A percentile compares a stretch with the other conserved stretches of the same genome.
phyloP scores from a whole-genome alignment of 495 filamentous ascomycete genomes.

The Tuber brumale region DNA sequence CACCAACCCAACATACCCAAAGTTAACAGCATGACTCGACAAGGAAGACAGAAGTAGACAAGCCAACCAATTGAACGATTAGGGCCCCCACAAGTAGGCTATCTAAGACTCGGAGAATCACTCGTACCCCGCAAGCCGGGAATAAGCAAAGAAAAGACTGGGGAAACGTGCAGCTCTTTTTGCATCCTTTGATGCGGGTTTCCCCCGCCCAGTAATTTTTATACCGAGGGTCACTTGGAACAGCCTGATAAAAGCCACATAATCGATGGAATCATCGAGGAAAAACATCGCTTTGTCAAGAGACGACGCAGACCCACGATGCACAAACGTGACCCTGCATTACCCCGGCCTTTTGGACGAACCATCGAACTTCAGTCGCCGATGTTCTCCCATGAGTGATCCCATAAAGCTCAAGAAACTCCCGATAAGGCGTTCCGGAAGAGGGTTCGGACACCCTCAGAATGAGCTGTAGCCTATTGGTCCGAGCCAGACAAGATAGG shows the following conservation, averaged over 20 bases:
- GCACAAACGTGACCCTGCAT: constrained; percentile 2
- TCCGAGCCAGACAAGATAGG: neutral
- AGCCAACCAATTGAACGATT: neutral
- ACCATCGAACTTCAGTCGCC: neutral
- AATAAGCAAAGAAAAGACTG: constrained; percentile 3
- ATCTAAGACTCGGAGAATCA: constrained; percentile 1
- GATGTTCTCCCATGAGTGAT: neutral
- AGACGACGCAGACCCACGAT: constrained; percentile 5
- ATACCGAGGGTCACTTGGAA: constrained; percentile 3
- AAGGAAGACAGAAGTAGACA: neutral
- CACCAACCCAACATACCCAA: neutral
- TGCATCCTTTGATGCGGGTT: neutral
- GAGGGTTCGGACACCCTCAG: neutral
- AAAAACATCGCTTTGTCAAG: neutral
- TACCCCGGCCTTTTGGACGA: neutral
- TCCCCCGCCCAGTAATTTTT: neutral
- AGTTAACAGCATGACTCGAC: neutral
- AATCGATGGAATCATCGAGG: constrained; percentile 5
- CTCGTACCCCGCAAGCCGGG: constrained; percentile 5
- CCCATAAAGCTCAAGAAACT: neutral
- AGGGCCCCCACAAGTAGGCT: neutral
- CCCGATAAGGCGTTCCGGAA: neutral
- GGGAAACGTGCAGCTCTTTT: constrained; percentile 3
- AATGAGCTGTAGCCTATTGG: neutral
- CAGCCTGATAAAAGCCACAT: neutral